Evolutionary conservation across 208 protist species (phyloP).

Genomic region (Leishmania major): DNA sequence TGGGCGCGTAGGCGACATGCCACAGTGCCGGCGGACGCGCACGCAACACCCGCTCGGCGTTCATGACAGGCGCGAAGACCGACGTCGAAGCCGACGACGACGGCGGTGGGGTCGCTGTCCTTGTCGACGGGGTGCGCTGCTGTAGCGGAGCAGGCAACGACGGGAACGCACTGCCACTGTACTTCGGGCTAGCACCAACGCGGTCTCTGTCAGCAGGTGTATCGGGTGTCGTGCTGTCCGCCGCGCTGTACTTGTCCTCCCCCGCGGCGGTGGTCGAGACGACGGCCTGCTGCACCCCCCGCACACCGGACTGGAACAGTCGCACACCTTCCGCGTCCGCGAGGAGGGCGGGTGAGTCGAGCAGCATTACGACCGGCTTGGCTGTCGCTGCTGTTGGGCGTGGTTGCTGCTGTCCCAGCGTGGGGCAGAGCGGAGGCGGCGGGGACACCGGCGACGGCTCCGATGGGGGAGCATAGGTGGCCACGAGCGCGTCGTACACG

Average conservation of each 20-base stretch:
- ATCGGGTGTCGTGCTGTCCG: neutral
- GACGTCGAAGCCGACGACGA: neutral
- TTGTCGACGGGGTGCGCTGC: neutral
- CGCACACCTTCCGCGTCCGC: slow-evolving; percentile 2
- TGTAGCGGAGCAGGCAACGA: neutral
- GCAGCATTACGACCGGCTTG: slow-evolving; percentile 9
- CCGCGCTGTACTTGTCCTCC: neutral
- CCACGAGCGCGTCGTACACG: slow-evolving; percentile 25
- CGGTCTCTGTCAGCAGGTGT: neutral
- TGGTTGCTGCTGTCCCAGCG: neutral
- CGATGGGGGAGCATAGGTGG: slow-evolving; percentile 7
- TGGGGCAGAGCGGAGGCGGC: neutral
- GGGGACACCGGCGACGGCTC: neutral
- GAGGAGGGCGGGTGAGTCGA: slow-evolving; percentile 27
- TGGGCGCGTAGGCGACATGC: slow-evolving; percentile 21
- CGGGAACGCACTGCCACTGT: neutral
- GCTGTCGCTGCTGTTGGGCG: neutral
- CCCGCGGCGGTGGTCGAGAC: neutral
- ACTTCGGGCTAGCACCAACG: neutral
- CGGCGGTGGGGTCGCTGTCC: neutral
- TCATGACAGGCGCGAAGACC: slow-evolving; percentile 3
- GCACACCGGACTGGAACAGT: neutral
- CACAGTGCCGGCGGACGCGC: slow-evolving; percentile 16
- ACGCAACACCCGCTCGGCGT: slow-evolving; percentile 18
- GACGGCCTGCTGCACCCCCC: slow-evolving; percentile 3